These are phyloP conservation scores for Ostreobium quekettii DNA, from an alignment of 139 green algal species.

Conservation along the genomic window DNA sequence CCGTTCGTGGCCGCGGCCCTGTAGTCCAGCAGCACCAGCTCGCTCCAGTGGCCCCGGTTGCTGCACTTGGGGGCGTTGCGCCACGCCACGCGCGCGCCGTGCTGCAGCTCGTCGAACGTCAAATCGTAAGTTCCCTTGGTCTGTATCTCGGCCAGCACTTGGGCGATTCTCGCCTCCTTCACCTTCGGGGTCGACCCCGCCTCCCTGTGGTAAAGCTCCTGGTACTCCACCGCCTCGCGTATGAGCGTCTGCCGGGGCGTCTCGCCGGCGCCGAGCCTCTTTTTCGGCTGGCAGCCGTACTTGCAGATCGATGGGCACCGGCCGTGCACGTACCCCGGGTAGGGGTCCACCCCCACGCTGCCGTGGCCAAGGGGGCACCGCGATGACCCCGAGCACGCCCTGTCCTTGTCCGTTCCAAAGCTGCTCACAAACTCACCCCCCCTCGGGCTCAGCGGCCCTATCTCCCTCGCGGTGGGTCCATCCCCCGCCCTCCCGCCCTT, in stretches of 20 bases:
- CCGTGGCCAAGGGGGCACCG: conserved; percentile 23
- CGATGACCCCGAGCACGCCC: too few relatives aligned
- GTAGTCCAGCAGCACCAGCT: conserved; percentile 36
- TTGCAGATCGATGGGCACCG: conserved; percentile 14
- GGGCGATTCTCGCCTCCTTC: conserved; percentile 7
- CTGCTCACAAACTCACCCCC: too few relatives aligned
- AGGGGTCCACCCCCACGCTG: conserved; percentile 3
- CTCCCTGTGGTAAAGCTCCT: conserved; percentile 32
- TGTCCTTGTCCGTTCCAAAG: too few relatives aligned
- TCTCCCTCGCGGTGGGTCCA: too few relatives aligned
- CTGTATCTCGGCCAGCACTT: conserved; percentile 26
- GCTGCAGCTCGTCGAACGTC: conserved; percentile 34
- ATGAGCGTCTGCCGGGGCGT: conserved; percentile 26
- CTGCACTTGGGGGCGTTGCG: conserved; percentile 44
- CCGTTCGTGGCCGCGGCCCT: conserved; percentile 25
- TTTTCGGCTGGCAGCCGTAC: conserved; percentile 3
- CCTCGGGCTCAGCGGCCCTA: too few relatives aligned
- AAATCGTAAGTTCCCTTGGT: conserved; percentile 26
- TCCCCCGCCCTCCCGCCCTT: too few relatives aligned
- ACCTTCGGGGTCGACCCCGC: neutral
- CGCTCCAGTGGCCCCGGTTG: conserved; percentile 33
- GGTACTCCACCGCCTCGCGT: conserved; percentile 33
- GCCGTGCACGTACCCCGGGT: conserved; percentile 27
- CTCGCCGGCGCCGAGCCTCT: conserved; percentile 2
- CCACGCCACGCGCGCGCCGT: conserved; percentile 37